phyloP scores from a whole-genome alignment of 2,329 filamentous ascomycete species.

The Penicillium sp. region DNA sequence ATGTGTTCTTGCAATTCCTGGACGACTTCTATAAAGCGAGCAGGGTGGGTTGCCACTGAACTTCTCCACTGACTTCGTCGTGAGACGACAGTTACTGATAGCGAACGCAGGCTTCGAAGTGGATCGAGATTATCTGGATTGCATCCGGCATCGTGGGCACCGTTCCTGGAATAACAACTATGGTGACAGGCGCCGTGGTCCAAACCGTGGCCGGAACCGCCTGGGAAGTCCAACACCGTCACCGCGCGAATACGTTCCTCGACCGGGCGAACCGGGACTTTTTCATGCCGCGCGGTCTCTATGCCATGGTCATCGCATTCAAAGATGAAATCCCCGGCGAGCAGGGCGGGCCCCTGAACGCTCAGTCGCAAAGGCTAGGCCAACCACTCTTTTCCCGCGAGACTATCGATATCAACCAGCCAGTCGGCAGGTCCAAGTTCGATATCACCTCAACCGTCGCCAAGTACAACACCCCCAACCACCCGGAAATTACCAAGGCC shows the following conservation, averaged over 20 bases:
- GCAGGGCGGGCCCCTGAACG: slow-evolving; percentile 1
- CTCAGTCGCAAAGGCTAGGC: slow-evolving; percentile 1
- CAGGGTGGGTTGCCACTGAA: slow-evolving; percentile 6
- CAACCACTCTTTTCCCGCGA: slow-evolving; percentile 9
- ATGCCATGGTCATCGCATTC: slow-evolving; percentile 32
- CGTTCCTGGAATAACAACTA: slow-evolving; percentile 2
- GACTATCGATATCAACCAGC: slow-evolving; percentile 9
- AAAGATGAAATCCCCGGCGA: slow-evolving; percentile 12
- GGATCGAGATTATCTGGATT: slow-evolving; percentile 10
- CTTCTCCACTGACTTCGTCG: background rate
- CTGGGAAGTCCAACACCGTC: slow-evolving; percentile 27
- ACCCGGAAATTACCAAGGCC: slow-evolving; percentile 2
- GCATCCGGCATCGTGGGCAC: slow-evolving; percentile 3
- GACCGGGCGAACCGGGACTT: slow-evolving; percentile 30
- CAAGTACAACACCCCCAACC: slow-evolving; percentile 5
- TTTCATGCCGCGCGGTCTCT: slow-evolving; percentile 33
- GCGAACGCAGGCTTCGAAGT: slow-evolving; percentile 4
- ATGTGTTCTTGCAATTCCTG: slow-evolving; percentile 11
- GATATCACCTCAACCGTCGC: background rate
- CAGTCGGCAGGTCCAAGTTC: background rate
- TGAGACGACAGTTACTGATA: background rate
- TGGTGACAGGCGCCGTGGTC: slow-evolving; percentile 23
- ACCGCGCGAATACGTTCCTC: slow-evolving; percentile 27
- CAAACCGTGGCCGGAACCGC: slow-evolving; percentile 27
- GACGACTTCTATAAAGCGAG: slow-evolving; percentile 9